These are phyloP conservation scores for Nitzschia sp. DNA, from an alignment of 108 stramenopile species.

Conservation along the genomic window DNA sequence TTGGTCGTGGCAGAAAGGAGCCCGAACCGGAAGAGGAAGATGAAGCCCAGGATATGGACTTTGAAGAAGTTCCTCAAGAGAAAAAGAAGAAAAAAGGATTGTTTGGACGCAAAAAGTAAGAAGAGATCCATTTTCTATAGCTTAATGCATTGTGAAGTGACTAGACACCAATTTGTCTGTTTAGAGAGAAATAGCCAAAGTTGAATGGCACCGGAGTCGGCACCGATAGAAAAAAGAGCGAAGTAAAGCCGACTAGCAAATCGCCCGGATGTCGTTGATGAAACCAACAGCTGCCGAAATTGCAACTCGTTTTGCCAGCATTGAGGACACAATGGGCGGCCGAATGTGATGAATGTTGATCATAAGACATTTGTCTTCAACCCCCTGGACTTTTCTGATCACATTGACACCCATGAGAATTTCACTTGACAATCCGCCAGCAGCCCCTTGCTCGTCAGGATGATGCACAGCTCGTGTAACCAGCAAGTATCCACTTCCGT, in stretches of 20 bases:
- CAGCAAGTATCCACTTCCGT: constrained; percentile 72
- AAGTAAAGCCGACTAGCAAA: constrained; percentile 19
- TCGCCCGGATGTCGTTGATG: constrained; percentile 54
- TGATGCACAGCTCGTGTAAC: constrained; percentile 62
- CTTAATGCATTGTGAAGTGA: too few relatives aligned
- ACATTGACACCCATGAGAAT: constrained; percentile 74
- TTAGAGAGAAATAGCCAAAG: too few relatives aligned
- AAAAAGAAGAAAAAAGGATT: constrained; percentile 21
- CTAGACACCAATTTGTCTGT: too few relatives aligned
- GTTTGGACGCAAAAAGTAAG: constrained; percentile 15
- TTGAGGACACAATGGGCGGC: constrained; percentile 69
- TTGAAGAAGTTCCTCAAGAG: constrained; percentile 11
- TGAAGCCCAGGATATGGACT: constrained; percentile 2
- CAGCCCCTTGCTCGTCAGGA: constrained; percentile 29
- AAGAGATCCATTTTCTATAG: not conserved
- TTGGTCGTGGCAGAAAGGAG: not conserved
- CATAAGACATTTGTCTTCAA: constrained; percentile 61
- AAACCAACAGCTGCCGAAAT: constrained; percentile 61
- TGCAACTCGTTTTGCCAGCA: constrained; percentile 72
- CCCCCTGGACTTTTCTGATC: constrained; percentile 49
- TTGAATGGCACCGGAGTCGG: not conserved
- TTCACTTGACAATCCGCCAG: constrained; percentile 50
- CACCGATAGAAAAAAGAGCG: not conserved
- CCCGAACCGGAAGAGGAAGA: constrained; percentile 13
- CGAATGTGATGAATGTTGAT: constrained; percentile 75